phyloP scores from a whole-genome alignment of 2,329 filamentous ascomycete genomes.

The Arthrobotrys entomopaga region DNA sequence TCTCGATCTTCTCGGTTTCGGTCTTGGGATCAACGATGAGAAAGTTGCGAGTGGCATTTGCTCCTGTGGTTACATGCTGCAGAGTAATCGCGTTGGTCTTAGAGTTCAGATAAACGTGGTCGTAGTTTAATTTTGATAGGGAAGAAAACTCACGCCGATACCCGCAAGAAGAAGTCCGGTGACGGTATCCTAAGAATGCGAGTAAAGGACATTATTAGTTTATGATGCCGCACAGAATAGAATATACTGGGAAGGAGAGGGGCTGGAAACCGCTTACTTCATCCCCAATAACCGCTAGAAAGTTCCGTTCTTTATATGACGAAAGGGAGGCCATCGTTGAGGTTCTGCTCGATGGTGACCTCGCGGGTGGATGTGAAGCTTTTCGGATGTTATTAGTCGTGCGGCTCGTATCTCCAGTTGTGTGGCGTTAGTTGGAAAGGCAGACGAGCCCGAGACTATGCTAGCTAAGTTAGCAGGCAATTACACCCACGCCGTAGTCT shows the following conservation, averaged over 20 bases:
- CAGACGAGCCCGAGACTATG: neutral
- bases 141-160: slow-evolving; percentile 78
- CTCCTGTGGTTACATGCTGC: slow-evolving; percentile 88
- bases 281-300: slow-evolving; percentile 96
- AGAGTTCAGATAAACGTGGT: neutral
- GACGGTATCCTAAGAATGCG: slow-evolving; percentile 80
- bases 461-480: too few relatives aligned
- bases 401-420: too few relatives aligned
- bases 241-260: neutral
- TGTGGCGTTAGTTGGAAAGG: too few relatives aligned
- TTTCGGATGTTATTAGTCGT: slow-evolving; percentile 1
- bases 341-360: neutral
- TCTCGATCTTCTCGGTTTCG: slow-evolving; percentile 85
- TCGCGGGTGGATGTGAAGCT: slow-evolving; percentile 25
- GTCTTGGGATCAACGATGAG: slow-evolving; percentile 96
- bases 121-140: neutral
- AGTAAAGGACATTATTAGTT: slow-evolving; percentile 52
- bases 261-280: slow-evolving; percentile 70
- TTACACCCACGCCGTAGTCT: too few relatives aligned
- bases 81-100: neutral
- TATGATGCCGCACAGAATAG: too few relatives aligned
- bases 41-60: slow-evolving; percentile 96
- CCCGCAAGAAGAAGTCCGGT: slow-evolving; percentile 94
- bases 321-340: slow-evolving; percentile 48
- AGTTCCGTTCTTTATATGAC: slow-evolving; percentile 82